A percentile compares a stretch with the other conserved stretches of the same genome.
Evolutionary conservation across 768 basidiomycete genomes (phyloP).

Genomic region (Xerocomellus chrysenteron): DNA sequence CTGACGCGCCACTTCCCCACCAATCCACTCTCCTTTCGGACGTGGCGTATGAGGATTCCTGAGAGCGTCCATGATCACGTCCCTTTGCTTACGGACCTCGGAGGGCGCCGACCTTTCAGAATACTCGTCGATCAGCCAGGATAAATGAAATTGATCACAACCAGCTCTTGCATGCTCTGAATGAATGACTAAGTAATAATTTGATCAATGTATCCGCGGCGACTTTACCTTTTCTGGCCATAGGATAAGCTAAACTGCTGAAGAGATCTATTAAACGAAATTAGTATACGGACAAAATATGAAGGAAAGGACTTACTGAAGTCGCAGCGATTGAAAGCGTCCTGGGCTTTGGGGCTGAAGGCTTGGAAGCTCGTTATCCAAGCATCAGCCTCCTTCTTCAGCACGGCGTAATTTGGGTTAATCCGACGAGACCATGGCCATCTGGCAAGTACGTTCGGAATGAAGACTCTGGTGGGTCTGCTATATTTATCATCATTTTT

Average conservation of each 20-base stretch:
- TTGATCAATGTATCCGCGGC: too few relatives aligned
- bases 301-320: not conserved
- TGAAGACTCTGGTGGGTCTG: not conserved
- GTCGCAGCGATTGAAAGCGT: conserved; percentile 10
- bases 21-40: conserved; percentile 14
- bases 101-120: conserved; percentile 39
- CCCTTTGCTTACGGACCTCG: conserved; percentile 26
- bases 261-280: conserved; percentile 7
- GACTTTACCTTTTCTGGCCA: conserved; percentile 8
- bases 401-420: not conserved
- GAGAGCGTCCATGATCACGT: conserved; percentile 21
- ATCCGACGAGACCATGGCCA: conserved; percentile 17
- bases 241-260: conserved; percentile 7
- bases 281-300: not conserved
- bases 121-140: conserved; percentile 51
- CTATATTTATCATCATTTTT: not conserved
- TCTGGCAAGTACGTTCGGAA: conserved; percentile 8
- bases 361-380: conserved; percentile 11
- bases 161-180: conserved; percentile 30
- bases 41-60: conserved; percentile 9
- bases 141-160: conserved; percentile 51
- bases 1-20: conserved; percentile 6
- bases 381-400: conserved; percentile 6
- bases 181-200: not conserved
- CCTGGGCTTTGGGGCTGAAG: conserved; percentile 12